These are phyloP conservation scores for Termitomyces sp. DNA, from an alignment of 1,284 basidiomycete genomes.

Conservation along the genomic window DNA sequence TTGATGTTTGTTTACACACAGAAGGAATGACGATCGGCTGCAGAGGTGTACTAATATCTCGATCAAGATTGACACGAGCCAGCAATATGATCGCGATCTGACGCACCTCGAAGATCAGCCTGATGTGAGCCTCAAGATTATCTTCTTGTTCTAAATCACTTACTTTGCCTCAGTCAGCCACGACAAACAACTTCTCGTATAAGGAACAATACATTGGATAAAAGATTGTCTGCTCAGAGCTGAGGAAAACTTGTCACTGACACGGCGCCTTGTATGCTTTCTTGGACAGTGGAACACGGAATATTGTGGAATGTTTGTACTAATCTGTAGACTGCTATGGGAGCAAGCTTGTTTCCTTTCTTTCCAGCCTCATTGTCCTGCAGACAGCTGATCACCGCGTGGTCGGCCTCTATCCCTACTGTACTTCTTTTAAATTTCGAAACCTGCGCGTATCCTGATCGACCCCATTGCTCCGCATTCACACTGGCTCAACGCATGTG, in stretches of 20 bases:
- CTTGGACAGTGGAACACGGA: slow-evolving; percentile 4
- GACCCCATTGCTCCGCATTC: slow-evolving; percentile 18
- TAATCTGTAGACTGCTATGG: slow-evolving; percentile 1
- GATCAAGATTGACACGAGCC: slow-evolving; percentile 50
- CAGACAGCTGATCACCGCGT: slow-evolving; percentile 4
- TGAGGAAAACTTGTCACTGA: not conserved
- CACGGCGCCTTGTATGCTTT: not conserved
- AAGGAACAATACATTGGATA: slow-evolving; percentile 9
- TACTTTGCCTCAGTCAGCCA: slow-evolving; percentile 19
- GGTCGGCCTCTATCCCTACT: slow-evolving; percentile 1
- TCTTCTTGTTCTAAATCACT: not conserved
- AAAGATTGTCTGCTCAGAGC: not conserved
- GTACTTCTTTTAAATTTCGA: slow-evolving; percentile 12
- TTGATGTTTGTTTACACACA: not conserved
- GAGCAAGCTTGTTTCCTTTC: not conserved
- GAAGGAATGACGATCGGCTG: slow-evolving; percentile 5
- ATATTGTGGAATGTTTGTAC: slow-evolving; percentile 14
- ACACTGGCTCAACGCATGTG: not conserved
- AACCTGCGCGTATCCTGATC: slow-evolving; percentile 12
- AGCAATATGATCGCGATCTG: slow-evolving; percentile 34
- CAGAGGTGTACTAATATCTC: slow-evolving; percentile 41
- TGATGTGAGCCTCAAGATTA: slow-evolving; percentile 11
- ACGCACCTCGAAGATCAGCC: slow-evolving; percentile 17
- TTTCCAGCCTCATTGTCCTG: slow-evolving; percentile 2
- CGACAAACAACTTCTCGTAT: slow-evolving; percentile 20